phyloP scores from a whole-genome alignment of 2,329 filamentous ascomycete genomes.

The Amauroascus niger region DNA sequence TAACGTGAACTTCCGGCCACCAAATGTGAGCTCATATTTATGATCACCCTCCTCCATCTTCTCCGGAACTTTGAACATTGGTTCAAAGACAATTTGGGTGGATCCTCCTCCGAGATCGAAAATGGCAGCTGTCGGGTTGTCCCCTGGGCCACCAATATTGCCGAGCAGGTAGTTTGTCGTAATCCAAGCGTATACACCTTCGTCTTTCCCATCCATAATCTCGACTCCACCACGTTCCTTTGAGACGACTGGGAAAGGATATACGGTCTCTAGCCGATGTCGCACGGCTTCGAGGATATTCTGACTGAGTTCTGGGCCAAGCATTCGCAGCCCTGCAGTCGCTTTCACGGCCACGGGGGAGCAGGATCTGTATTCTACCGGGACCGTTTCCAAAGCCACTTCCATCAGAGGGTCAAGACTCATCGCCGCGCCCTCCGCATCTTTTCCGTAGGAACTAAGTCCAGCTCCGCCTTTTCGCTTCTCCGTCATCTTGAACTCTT shows the following conservation, averaged over 20 bases:
- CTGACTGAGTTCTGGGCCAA: conserved; percentile 69
- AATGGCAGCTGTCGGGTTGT: conserved; percentile 81
- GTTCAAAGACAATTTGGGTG: conserved; percentile 97
- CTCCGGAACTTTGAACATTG: conserved; percentile 84
- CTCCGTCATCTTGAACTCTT: conserved; percentile 88
- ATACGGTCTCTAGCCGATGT: conserved; percentile 70
- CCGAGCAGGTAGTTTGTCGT: conserved; percentile 97
- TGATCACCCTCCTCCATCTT: conserved; percentile 83
- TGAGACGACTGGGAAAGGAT: conserved; percentile 89
- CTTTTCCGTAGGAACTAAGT: conserved; percentile 75
- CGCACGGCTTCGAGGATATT: conserved; percentile 81
- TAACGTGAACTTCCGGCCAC: conserved; percentile 78
- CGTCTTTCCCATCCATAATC: conserved; percentile 95
- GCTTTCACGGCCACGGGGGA: conserved; percentile 95
- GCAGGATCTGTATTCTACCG: conserved; percentile 82
- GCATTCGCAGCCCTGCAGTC: conserved; percentile 81
- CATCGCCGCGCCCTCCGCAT: conserved; percentile 78
- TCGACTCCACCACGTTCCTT: conserved; percentile 76
- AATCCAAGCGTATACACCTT: conserved; percentile 98
- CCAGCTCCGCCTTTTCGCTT: conserved; percentile 69
- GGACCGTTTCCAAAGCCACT: conserved; percentile 72
- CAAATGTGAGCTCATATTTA: conserved; percentile 87
- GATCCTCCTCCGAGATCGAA: conserved; percentile 95
- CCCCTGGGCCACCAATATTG: conserved; percentile 89
- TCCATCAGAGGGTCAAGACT: conserved; percentile 83